phyloP scores from a whole-genome alignment of 257 asterid species.

The Jaltomata sinuosa region DNA sequence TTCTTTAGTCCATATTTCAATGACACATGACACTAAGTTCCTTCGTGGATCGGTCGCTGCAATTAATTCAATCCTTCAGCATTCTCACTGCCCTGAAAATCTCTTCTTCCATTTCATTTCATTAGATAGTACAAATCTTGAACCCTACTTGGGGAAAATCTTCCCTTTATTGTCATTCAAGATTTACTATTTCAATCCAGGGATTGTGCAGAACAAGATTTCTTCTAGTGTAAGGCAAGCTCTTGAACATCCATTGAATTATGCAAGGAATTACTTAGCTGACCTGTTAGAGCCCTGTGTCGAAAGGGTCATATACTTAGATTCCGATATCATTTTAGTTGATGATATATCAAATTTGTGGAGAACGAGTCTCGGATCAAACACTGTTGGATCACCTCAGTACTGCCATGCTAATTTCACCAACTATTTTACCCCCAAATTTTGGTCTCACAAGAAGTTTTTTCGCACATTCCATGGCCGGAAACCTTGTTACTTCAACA shows the following conservation, averaged over 20 bases:
- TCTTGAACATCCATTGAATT: slow-evolving; percentile 63
- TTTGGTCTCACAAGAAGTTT: slow-evolving; percentile 36
- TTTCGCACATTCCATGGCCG: slow-evolving; percentile 37
- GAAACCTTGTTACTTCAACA: slow-evolving; percentile 51
- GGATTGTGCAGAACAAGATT: slow-evolving; percentile 34
- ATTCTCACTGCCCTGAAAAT: slow-evolving; percentile 49
- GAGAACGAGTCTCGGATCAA: slow-evolving; percentile 25
- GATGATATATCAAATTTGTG: slow-evolving; percentile 55
- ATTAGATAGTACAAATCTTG: slow-evolving; percentile 24
- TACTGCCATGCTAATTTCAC: slow-evolving; percentile 69
- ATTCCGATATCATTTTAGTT: slow-evolving; percentile 59
- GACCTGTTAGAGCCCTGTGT: slow-evolving; percentile 48
- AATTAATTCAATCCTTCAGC: slow-evolving; percentile 49
- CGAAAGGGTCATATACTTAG: slow-evolving; percentile 46
- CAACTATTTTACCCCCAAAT: slow-evolving; percentile 43
- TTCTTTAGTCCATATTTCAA: slow-evolving; percentile 47
- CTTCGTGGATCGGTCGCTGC: slow-evolving; percentile 69
- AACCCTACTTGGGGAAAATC: slow-evolving; percentile 27
- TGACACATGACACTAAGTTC: slow-evolving; percentile 50
- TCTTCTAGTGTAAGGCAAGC: slow-evolving; percentile 48
- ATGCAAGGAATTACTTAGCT: slow-evolving; percentile 54
- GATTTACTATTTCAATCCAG: slow-evolving; percentile 49
- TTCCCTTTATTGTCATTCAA: slow-evolving; percentile 42
- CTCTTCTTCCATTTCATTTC: slow-evolving; percentile 59
- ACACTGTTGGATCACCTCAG: slow-evolving; percentile 58